Base-by-base conservation (phyloP, 2,329 filamentous ascomycete species). In the Xenoacremonium recifei region DNA sequence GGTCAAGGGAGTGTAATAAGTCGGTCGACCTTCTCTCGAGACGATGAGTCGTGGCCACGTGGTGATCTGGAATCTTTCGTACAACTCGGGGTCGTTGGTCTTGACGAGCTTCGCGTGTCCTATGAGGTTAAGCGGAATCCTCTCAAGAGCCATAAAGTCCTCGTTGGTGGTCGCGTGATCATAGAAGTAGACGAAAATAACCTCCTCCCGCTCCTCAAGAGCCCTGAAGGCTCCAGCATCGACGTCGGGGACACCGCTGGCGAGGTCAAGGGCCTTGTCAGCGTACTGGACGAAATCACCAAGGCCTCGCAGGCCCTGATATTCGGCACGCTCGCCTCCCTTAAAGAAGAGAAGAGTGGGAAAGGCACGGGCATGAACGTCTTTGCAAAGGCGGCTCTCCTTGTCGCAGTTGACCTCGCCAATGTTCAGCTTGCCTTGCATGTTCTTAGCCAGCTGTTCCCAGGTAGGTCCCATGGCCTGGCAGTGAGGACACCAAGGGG, bases 151-250 rank as follows among this genome's bases (percentile, higher is more conserved):
- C 55, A 78, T 75, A 60, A 99, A 96, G 61, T 99, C 93, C 67
- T 99, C 93, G 32, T 76, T 84, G 0, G 90, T 95, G 2, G 92
- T 96, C 11, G 93, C 93, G 55, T 95, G 84, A 62, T 99, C 93
- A 67, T 96, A 99, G 67, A 97, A 95, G 71, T 97, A 99, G 53
- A 96, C 71, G 66, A 99, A 99, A 40, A 97, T 85, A 48, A 99
- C 93, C 47, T 97, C 91, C 57, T 97, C 89, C 49, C 87, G 92
- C 72, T 93, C 79, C 65, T 99, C 92, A 57, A 99, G 72, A 48
- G 84, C 83, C 63, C 87, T 84, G 60, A 99, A 90, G 4, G 78
- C 73, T 18, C 76, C 78, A 9, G 84, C 83, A 59, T 91, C 82
- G 10, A 99, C 87, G 56, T 97, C 86, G 44, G 80, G 80, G 20